These are phyloP conservation scores for Diaporthe ilicicola DNA, from an alignment of 2,329 filamentous ascomycete species.

Conservation along the genomic window DNA sequence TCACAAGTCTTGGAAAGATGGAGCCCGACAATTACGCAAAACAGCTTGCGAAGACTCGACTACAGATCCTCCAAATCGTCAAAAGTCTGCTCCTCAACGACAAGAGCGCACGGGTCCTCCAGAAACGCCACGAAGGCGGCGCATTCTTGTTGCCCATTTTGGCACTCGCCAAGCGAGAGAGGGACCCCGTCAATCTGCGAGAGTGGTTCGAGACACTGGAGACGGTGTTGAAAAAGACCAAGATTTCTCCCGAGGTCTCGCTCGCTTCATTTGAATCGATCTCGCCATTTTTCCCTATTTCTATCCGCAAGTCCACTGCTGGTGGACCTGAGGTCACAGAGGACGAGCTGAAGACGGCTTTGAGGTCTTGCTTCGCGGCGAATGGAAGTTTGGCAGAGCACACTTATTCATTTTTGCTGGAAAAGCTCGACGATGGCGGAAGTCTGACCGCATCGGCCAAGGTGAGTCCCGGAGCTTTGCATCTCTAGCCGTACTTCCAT, in stretches of 20 bases:
- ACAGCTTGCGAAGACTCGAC: slow-evolving; percentile 30
- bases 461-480: slow-evolving; percentile 42
- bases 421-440: slow-evolving; percentile 67
- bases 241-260: slow-evolving; percentile 54
- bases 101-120: slow-evolving; percentile 36
- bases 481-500: too few species aligned
- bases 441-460: slow-evolving; percentile 67
- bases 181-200: slow-evolving; percentile 65
- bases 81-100: slow-evolving; percentile 1
- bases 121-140: slow-evolving; percentile 21
- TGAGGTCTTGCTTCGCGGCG: slow-evolving; percentile 64
- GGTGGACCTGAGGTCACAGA: slow-evolving; percentile 58
- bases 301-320: slow-evolving; percentile 59
- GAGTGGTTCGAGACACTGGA: slow-evolving; percentile 63
- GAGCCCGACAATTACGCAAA: slow-evolving; percentile 26
- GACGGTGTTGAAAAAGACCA: slow-evolving; percentile 55
- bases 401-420: slow-evolving; percentile 62
- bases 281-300: slow-evolving; percentile 70
- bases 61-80: slow-evolving; percentile 24
- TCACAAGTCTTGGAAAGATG: slow-evolving; percentile 23
- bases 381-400: slow-evolving; percentile 54
- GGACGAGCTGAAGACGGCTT: slow-evolving; percentile 61
- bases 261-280: slow-evolving; percentile 63
- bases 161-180: slow-evolving; percentile 51
- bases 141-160: slow-evolving; percentile 50